Evolutionary conservation across 257 asterid genomes (phyloP).

Genomic region (Nicotiana otophora): DNA sequence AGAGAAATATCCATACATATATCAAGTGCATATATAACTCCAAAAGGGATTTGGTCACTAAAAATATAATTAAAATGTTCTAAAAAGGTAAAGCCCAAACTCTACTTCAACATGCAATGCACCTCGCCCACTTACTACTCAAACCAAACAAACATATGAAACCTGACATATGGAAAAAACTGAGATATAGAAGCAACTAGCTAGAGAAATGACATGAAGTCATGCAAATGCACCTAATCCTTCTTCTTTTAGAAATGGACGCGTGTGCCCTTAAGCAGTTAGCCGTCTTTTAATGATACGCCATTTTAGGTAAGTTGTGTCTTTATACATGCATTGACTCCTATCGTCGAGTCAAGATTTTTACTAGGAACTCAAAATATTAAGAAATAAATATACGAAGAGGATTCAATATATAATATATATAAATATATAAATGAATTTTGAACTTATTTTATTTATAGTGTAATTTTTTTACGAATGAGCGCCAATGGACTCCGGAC

Average conservation of each 20-base stretch:
- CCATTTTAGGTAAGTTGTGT: neutral
- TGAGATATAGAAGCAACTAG: neutral
- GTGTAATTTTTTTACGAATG: too few relatives aligned
- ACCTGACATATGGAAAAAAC: neutral
- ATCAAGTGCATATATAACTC: neutral
- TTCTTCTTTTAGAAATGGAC: neutral
- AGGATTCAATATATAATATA: too few relatives aligned
- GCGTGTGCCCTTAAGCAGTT: neutral
- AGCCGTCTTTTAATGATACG: neutral
- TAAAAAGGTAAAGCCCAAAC: neutral
- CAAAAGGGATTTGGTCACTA: neutral
- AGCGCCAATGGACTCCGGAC: too few relatives aligned
- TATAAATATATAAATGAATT: too few relatives aligned
- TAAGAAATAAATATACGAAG: too few relatives aligned
- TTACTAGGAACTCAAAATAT: too few relatives aligned
- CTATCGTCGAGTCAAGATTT: too few relatives aligned
- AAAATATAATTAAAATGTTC: neutral
- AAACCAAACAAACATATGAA: neutral
- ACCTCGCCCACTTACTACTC: neutral
- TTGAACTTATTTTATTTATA: too few relatives aligned
- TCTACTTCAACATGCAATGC: neutral
- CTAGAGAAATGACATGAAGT: neutral
- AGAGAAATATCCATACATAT: neutral
- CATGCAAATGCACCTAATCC: neutral
- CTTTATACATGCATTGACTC: neutral